Evolutionary conservation across 768 basidiomycete species (phyloP).

Genomic region (Hysterangium stoloniferum): DNA sequence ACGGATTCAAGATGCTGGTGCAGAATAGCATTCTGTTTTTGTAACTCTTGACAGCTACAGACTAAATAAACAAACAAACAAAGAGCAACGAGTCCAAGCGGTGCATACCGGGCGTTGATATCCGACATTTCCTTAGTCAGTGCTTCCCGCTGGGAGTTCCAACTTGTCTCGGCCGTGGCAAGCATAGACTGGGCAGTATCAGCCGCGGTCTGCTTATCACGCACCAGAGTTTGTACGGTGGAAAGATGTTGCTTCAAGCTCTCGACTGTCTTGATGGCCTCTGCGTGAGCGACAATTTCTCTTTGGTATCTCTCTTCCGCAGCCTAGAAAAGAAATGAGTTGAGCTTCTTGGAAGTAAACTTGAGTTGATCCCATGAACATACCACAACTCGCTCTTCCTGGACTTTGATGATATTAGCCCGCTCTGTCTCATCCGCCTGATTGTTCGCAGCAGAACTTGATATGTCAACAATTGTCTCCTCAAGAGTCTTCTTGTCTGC

Average conservation of each 20-base stretch:
- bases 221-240: constrained; percentile 40
- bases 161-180: constrained; percentile 62
- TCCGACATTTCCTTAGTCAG: constrained; percentile 74
- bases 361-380: constrained; percentile 1
- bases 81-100: background rate
- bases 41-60: constrained; percentile 62
- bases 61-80: background rate
- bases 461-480: constrained; percentile 75
- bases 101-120: constrained; percentile 59
- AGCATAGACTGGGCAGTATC: constrained; percentile 75
- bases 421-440: constrained; percentile 56
- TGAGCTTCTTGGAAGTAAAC: background rate
- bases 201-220: constrained; percentile 52
- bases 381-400: constrained; percentile 67
- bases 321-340: constrained; percentile 31
- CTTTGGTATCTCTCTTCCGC: constrained; percentile 77
- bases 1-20: constrained; percentile 83
- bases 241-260: constrained; percentile 56
- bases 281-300: constrained; percentile 81
- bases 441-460: constrained; percentile 59
- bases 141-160: constrained; percentile 70
- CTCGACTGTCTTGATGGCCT: constrained; percentile 68
- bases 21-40: constrained; percentile 65
- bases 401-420: constrained; percentile 56
- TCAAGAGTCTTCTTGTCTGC: constrained; percentile 79